Percentiles rank a stretch among this genome's conserved stretches.
These are phyloP conservation scores for Phytophthora pisi DNA, from an alignment of 352 stramenopile species.

Conservation along the genomic window DNA sequence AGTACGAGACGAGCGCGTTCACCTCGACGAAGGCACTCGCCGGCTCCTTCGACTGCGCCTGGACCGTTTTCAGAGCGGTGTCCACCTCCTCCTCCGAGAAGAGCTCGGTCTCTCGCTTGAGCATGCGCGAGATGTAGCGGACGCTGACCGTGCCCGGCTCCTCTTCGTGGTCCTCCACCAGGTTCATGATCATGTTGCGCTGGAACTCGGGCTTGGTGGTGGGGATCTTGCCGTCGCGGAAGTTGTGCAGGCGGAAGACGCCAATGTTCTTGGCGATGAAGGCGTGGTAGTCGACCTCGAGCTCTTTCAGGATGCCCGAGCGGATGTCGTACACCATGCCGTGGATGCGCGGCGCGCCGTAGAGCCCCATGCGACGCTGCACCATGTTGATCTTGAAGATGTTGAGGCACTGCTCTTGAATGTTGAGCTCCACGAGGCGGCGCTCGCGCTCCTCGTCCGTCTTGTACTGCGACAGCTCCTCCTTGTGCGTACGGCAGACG, in stretches of 20 bases:
- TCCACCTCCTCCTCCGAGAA: conserved; percentile 61
- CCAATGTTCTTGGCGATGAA: conserved; percentile 53
- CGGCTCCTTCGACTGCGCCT: conserved; percentile 34
- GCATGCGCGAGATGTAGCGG: conserved; percentile 58
- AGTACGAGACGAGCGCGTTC: conserved; percentile 47
- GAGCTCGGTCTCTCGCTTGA: conserved; percentile 62
- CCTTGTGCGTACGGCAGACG: conserved; percentile 38
- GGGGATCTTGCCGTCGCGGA: conserved; percentile 58
- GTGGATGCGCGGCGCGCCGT: conserved; percentile 74
- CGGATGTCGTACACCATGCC: conserved; percentile 77
- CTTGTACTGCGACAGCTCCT: conserved; percentile 25
- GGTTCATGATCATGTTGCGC: conserved; percentile 61
- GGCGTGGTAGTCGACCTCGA: conserved; percentile 63
- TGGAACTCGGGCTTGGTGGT: conserved; percentile 54
- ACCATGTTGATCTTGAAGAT: conserved; percentile 89
- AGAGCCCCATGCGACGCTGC: conserved; percentile 67
- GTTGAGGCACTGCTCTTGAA: conserved; percentile 85
- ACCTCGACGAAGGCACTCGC: conserved; percentile 49
- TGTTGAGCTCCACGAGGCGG: conserved; percentile 82
- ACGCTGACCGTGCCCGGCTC: conserved; percentile 52
- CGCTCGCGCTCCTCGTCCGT: conserved; percentile 37
- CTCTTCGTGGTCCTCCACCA: conserved; percentile 66
- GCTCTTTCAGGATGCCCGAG: conserved; percentile 60
- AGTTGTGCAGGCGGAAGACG: conserved; percentile 61
- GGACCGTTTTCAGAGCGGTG: conserved; percentile 44